These are phyloP conservation scores for Pisolithus sp. DNA, from an alignment of 768 basidiomycete genomes.

Conservation along the genomic window DNA sequence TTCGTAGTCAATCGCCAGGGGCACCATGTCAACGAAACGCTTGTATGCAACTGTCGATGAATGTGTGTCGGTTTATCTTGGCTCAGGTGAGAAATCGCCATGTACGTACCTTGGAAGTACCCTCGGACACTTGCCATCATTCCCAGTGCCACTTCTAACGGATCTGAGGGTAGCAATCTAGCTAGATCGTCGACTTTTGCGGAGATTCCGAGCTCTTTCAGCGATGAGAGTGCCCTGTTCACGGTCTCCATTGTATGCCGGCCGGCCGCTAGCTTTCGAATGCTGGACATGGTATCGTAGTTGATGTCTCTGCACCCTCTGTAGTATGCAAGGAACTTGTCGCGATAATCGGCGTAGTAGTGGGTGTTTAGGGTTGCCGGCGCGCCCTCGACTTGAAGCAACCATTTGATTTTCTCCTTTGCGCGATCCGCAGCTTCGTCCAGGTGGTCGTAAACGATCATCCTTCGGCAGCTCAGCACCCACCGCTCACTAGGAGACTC, in stretches of 20 bases:
- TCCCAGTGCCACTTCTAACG: constrained; percentile 46
- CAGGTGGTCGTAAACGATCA: constrained; percentile 46
- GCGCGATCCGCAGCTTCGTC: constrained; percentile 35
- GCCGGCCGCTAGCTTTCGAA: constrained; percentile 15
- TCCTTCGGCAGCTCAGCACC: constrained; percentile 23
- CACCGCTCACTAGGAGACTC: too few relatives aligned
- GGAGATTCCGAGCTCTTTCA: constrained; percentile 20
- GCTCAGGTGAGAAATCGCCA: neutral
- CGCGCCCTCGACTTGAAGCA: constrained; percentile 40
- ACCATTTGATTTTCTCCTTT: constrained; percentile 40
- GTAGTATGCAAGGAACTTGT: constrained; percentile 47
- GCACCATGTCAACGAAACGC: constrained; percentile 39
- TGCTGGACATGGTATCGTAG: neutral
- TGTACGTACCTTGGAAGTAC: constrained; percentile 63
- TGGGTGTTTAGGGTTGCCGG: constrained; percentile 50
- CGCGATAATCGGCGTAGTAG: constrained; percentile 43
- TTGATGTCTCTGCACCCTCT: constrained; percentile 23
- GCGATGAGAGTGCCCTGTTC: constrained; percentile 19
- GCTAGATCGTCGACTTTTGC: constrained; percentile 38
- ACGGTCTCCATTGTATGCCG: too few relatives aligned
- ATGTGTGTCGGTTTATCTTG: neutral
- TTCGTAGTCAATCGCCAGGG: constrained; percentile 36
- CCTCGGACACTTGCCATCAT: constrained; percentile 72
- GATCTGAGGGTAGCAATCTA: constrained; percentile 45
- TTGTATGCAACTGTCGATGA: constrained; percentile 38